Conservation (phyloP, 1,284 basidiomycete species). For the Austroboletus rostrupii region DNA sequence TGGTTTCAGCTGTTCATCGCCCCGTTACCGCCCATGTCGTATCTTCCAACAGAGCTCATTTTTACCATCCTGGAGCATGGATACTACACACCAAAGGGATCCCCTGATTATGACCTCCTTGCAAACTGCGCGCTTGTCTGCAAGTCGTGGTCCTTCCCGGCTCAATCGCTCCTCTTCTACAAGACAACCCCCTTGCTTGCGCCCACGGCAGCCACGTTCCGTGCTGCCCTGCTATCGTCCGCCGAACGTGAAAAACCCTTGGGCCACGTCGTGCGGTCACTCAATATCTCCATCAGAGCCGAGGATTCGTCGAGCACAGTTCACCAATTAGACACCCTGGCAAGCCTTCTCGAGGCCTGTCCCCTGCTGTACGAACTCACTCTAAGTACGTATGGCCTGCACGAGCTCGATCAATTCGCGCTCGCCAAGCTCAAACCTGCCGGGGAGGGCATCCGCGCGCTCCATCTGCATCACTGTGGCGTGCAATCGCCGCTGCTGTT, state of each 20-base stretch:
- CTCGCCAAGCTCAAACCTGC: constrained; percentile 26
- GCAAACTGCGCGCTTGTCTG: constrained; percentile 35
- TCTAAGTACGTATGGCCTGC: constrained; percentile 27
- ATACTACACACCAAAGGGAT: constrained; percentile 32
- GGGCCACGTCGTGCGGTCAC: constrained; percentile 20
- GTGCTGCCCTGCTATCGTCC: constrained; percentile 14
- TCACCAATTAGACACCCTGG: constrained; percentile 20
- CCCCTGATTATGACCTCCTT: constrained; percentile 34
- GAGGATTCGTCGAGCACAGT: background rate
- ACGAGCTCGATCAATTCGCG: constrained; percentile 26
- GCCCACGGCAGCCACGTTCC: background rate
- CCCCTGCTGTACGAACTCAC: constrained; percentile 38
- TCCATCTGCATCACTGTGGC: constrained; percentile 36
- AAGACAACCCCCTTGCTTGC: constrained; percentile 15
- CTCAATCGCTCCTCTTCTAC: constrained; percentile 41
- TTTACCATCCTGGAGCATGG: constrained; percentile 37
- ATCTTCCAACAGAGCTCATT: constrained; percentile 40
- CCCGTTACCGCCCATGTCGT: constrained; percentile 4
- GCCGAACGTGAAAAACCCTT: constrained; percentile 12
- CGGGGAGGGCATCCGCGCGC: constrained; percentile 32
- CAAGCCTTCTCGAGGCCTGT: constrained; percentile 30
- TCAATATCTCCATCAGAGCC: constrained; percentile 20
- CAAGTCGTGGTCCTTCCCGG: constrained; percentile 35
- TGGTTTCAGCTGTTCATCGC: background rate
- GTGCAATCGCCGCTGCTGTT: constrained; percentile 44